Percentiles rank a stretch among this genome's conserved stretches.
phyloP scores from a whole-genome alignment of 768 basidiomycete genomes.

The Chalciporus sphaerocephalus region DNA sequence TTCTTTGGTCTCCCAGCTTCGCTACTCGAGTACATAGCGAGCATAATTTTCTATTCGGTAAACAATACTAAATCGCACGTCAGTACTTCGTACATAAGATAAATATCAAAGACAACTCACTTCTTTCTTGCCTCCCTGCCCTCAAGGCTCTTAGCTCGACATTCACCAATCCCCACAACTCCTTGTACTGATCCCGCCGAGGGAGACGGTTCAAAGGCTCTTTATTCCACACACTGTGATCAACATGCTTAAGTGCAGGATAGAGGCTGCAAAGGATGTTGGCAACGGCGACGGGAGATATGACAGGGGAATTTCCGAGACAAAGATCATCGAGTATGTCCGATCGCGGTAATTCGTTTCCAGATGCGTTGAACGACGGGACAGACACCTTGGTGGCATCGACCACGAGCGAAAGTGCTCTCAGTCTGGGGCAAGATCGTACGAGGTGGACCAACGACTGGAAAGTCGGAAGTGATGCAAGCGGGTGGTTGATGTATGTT shows the following conservation, averaged over 20 bases:
- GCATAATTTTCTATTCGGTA: neutral
- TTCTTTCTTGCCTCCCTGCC: neutral
- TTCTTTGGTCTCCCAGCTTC: neutral
- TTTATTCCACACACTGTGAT: conserved; percentile 17
- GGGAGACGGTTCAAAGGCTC: conserved; percentile 11
- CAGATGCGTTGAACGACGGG: neutral
- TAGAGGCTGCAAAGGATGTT: conserved; percentile 11
- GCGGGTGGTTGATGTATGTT: conserved; percentile 12
- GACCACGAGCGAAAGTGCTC: conserved; percentile 22
- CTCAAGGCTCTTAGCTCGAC: conserved; percentile 5
- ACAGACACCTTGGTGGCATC: conserved; percentile 8
- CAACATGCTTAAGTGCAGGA: conserved; percentile 18
- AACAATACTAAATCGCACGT: neutral
- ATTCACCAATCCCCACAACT: conserved; percentile 19
- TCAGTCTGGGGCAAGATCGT: conserved; percentile 12
- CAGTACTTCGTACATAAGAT: neutral
- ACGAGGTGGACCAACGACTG: conserved; percentile 12
- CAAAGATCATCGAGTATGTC: conserved; percentile 9
- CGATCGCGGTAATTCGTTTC: neutral
- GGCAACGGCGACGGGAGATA: conserved; percentile 8
- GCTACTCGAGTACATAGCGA: neutral
- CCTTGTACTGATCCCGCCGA: conserved; percentile 10
- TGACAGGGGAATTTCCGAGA: conserved; percentile 22
- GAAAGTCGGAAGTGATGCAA: conserved; percentile 20
- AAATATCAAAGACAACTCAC: neutral